Conservation (phyloP, 768 basidiomycete genomes). For the Rhodotorula paludigena region DNA sequence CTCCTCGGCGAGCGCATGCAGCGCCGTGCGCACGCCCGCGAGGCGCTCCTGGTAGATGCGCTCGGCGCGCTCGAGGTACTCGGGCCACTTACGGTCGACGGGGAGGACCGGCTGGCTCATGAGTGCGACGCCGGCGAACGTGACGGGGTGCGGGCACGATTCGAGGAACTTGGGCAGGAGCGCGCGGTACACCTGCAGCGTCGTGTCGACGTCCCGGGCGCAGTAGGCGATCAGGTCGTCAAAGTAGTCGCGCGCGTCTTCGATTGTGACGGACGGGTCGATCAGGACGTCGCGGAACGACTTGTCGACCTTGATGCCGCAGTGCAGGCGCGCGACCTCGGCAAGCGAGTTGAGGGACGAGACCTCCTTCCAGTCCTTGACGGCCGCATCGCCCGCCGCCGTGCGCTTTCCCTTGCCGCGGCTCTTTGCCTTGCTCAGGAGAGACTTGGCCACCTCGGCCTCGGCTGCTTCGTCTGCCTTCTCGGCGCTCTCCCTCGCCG, state of each 20-base stretch:
- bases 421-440: background rate
- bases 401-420: slow-evolving; percentile 6
- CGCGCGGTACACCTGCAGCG: slow-evolving; percentile 69
- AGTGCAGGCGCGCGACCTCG: slow-evolving; percentile 87
- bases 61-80: slow-evolving; percentile 74
- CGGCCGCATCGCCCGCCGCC: slow-evolving; percentile 5
- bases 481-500: background rate
- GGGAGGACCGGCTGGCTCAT: slow-evolving; percentile 91
- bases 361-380: slow-evolving; percentile 73
- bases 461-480: background rate
- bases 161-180: slow-evolving; percentile 75
- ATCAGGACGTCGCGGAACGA: slow-evolving; percentile 70
- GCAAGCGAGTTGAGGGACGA: slow-evolving; percentile 86
- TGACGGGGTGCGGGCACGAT: slow-evolving; percentile 84
- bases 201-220: slow-evolving; percentile 74
- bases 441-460: background rate
- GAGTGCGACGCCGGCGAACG: slow-evolving; percentile 79
- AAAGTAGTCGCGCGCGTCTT: slow-evolving; percentile 55
- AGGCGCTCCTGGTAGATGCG: slow-evolving; percentile 66
- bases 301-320: slow-evolving; percentile 73
- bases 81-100: slow-evolving; percentile 83
- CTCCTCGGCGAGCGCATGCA: slow-evolving; percentile 65
- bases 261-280: slow-evolving; percentile 45
- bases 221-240: slow-evolving; percentile 63
- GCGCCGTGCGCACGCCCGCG: slow-evolving; percentile 57